These are phyloP conservation scores for Mercurialis annua DNA, from an alignment of 345 rosid species.

Conservation along the genomic window DNA sequence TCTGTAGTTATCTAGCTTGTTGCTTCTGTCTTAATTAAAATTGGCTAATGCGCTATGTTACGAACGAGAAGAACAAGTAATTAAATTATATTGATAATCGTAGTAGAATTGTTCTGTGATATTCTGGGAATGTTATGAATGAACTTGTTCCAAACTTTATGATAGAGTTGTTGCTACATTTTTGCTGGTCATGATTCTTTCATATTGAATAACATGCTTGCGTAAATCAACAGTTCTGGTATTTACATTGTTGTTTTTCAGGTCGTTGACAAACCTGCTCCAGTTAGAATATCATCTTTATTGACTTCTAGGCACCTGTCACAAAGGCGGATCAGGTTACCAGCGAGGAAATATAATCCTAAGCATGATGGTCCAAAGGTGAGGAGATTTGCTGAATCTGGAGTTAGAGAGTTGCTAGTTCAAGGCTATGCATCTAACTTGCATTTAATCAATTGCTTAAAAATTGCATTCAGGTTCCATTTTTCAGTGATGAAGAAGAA, in stretches of 20 bases:
- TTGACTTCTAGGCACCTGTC: conserved; percentile 79
- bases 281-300: conserved; percentile 68
- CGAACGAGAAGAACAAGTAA: too few species aligned
- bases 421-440: not conserved
- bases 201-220: not conserved
- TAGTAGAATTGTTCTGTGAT: not conserved
- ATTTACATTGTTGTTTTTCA: conserved; percentile 23
- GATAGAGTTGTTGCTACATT: not conserved
- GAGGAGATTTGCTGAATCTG: conserved; percentile 18
- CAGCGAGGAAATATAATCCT: conserved; percentile 76
- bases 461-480: conserved; percentile 65
- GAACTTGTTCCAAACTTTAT: not conserved
- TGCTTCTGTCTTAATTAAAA: not conserved
- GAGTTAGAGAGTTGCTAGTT: not conserved
- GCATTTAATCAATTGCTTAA: not conserved
- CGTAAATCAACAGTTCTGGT: not conserved
- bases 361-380: conserved; percentile 68
- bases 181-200: not conserved
- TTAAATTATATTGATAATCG: not conserved
- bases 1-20: not conserved
- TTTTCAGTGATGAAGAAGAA: conserved; percentile 78
- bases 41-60: not conserved
- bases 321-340: conserved; percentile 65
- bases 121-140: not conserved
- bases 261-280: conserved; percentile 82